These are phyloP conservation scores for Xylariaceae sp. DNA, from an alignment of 2,329 filamentous ascomycete species.

Conservation along the genomic window DNA sequence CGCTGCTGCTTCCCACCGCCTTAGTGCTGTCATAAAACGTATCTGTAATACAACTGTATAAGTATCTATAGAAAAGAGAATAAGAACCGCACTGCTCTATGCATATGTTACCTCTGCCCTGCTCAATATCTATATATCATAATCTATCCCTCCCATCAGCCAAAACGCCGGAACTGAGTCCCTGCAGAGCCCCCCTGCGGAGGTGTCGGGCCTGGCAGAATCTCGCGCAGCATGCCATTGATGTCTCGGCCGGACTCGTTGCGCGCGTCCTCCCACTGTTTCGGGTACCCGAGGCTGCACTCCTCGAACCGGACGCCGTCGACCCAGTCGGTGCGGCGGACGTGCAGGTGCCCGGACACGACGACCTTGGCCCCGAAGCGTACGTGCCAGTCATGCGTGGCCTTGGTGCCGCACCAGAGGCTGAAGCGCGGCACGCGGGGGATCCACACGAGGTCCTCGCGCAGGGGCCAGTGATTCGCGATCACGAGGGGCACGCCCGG, in stretches of 20 bases:
- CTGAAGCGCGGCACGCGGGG: slow-evolving; percentile 33
- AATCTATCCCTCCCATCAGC: slow-evolving; percentile 13
- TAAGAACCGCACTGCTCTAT: too few species aligned
- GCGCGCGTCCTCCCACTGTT: slow-evolving; percentile 32
- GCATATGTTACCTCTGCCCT: too few species aligned
- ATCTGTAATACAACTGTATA: too few species aligned
- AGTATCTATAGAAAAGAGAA: too few species aligned
- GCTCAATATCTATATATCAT: not conserved
- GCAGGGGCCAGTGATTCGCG: slow-evolving; percentile 35
- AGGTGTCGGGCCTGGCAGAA: slow-evolving; percentile 27
- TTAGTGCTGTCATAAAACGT: too few species aligned
- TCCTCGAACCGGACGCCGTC: slow-evolving; percentile 35
- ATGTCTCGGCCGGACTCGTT: slow-evolving; percentile 26
- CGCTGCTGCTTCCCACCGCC: too few species aligned
- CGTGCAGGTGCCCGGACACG: slow-evolving; percentile 33
- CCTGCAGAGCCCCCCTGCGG: slow-evolving; percentile 19
- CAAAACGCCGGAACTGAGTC: slow-evolving; percentile 25
- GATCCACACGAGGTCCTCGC: slow-evolving; percentile 33
- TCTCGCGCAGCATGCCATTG: slow-evolving; percentile 33
- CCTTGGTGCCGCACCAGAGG: slow-evolving; percentile 35
- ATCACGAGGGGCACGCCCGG: slow-evolving; percentile 28
- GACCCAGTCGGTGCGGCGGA: slow-evolving; percentile 36
- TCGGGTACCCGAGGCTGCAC: slow-evolving; percentile 34
- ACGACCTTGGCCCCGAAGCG: slow-evolving; percentile 33
- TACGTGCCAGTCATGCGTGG: slow-evolving; percentile 33